These are phyloP conservation scores for Vigna nakashimae DNA, from an alignment of 306 rosid genomes.

Conservation along the genomic window DNA sequence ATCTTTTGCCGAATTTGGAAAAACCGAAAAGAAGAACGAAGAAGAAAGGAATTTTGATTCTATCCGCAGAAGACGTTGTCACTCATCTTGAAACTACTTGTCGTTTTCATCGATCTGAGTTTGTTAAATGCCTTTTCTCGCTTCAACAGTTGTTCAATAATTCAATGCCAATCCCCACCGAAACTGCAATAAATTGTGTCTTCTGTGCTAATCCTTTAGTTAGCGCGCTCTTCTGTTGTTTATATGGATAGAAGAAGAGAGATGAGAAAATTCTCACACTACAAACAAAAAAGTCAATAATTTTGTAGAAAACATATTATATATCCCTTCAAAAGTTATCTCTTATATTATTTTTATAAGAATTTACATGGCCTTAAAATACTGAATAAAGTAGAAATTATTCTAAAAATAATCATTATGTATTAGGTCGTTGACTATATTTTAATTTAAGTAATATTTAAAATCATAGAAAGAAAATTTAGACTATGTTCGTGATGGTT, in stretches of 20 bases:
- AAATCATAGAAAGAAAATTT: too few relatives aligned
- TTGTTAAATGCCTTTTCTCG: neutral
- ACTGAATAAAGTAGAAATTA: too few relatives aligned
- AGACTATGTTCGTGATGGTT: too few relatives aligned
- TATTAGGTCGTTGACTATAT: neutral
- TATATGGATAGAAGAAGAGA: neutral
- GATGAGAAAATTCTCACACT: neutral
- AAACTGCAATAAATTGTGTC: neutral
- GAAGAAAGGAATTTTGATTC: slow-evolving; percentile 1
- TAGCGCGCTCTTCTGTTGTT: neutral
- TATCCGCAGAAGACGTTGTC: slow-evolving; percentile 16
- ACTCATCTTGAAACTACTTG: slow-evolving; percentile 3
- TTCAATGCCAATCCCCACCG: neutral
- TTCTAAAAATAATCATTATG: too few relatives aligned
- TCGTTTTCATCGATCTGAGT: neutral
- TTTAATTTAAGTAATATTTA: too few relatives aligned
- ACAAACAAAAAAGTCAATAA: too few relatives aligned
- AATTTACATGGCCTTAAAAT: too few relatives aligned
- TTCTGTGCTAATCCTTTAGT: neutral
- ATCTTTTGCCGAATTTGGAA: slow-evolving; percentile 8
- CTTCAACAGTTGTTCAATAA: neutral
- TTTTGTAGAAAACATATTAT: too few relatives aligned
- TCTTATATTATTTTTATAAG: too few relatives aligned
- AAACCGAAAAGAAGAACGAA: neutral
- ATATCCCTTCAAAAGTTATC: neutral